Evolutionary conservation across 768 basidiomycete species (phyloP).

Genomic region (Rossbeevera mucosa): DNA sequence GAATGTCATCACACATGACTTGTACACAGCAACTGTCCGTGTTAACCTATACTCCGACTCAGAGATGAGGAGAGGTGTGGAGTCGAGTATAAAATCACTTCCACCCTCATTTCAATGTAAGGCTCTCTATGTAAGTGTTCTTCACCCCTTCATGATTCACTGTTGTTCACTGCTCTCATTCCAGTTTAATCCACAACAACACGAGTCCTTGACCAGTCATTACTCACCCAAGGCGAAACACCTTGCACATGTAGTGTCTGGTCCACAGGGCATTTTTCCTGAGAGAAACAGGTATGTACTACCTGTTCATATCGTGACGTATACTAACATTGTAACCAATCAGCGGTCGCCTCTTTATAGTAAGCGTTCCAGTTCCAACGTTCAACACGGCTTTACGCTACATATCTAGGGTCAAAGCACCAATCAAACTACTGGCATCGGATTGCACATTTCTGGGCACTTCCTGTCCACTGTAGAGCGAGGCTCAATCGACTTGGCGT

Average conservation of each 20-base stretch:
- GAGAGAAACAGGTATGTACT: background rate
- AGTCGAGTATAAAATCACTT: slow-evolving; percentile 5
- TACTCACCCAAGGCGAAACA: background rate
- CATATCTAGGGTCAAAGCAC: slow-evolving; percentile 73
- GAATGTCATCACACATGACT: slow-evolving; percentile 6
- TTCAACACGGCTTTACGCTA: background rate
- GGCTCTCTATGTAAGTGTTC: slow-evolving; percentile 3
- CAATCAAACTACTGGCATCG: slow-evolving; percentile 81
- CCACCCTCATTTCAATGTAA: slow-evolving; percentile 8
- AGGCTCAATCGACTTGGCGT: slow-evolving; percentile 87
- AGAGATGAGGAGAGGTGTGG: slow-evolving; percentile 7
- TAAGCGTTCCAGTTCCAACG: background rate
- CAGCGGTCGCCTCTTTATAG: slow-evolving; percentile 16
- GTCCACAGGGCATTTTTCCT: slow-evolving; percentile 5
- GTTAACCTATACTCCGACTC: slow-evolving; percentile 3
- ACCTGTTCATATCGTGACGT: background rate
- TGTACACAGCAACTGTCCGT: slow-evolving; percentile 6
- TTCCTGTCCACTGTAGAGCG: slow-evolving; percentile 96
- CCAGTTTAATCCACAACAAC: slow-evolving; percentile 12
- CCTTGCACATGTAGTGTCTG: background rate
- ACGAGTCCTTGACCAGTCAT: background rate
- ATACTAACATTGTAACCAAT: background rate
- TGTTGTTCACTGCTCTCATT: background rate
- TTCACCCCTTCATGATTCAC: background rate
- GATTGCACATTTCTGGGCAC: slow-evolving; percentile 61